phyloP scores from a whole-genome alignment of 2,329 filamentous ascomycete species.

The Clonostachys rosea region DNA sequence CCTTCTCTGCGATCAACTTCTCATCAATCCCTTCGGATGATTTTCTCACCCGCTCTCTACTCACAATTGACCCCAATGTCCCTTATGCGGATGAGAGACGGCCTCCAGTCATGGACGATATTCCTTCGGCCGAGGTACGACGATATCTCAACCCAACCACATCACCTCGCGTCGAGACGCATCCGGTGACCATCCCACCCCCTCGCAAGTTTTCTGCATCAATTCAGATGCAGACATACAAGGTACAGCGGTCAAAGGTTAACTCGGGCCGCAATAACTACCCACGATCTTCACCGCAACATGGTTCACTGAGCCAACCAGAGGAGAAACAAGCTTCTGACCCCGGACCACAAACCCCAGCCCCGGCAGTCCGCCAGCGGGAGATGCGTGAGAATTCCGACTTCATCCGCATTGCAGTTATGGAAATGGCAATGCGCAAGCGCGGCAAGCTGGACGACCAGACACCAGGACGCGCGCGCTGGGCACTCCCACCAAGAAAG shows the following conservation, averaged over 20 bases:
- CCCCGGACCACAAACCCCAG: slow-evolving; percentile 12
- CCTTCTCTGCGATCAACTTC: slow-evolving; percentile 58
- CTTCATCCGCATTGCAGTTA: slow-evolving; percentile 66
- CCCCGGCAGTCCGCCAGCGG: slow-evolving; percentile 51
- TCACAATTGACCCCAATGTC: slow-evolving; percentile 61
- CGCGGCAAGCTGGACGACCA: slow-evolving; percentile 62
- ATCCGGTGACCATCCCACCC: slow-evolving; percentile 14
- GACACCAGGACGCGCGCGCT: slow-evolving; percentile 61
- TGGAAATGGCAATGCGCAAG: slow-evolving; percentile 69
- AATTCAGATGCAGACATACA: slow-evolving; percentile 70
- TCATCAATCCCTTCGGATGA: slow-evolving; percentile 62
- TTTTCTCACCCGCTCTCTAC: slow-evolving; percentile 61
- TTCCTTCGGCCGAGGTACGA: slow-evolving; percentile 60
- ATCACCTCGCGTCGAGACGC: slow-evolving; percentile 20
- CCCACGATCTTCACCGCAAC: background rate
- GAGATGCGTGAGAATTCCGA: slow-evolving; percentile 68
- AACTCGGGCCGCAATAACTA: slow-evolving; percentile 13
- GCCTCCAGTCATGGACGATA: slow-evolving; percentile 57
- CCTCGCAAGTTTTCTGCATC: slow-evolving; percentile 54
- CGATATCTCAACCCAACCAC: slow-evolving; percentile 65
- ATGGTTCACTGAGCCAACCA: slow-evolving; percentile 16
- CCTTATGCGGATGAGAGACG: slow-evolving; percentile 65
- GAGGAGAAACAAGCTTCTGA: slow-evolving; percentile 21
- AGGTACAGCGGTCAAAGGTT: slow-evolving; percentile 45
- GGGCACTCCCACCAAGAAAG: slow-evolving; percentile 63